Conservation (phyloP, 257 asterid species). For the Solanum rostratum region DNA sequence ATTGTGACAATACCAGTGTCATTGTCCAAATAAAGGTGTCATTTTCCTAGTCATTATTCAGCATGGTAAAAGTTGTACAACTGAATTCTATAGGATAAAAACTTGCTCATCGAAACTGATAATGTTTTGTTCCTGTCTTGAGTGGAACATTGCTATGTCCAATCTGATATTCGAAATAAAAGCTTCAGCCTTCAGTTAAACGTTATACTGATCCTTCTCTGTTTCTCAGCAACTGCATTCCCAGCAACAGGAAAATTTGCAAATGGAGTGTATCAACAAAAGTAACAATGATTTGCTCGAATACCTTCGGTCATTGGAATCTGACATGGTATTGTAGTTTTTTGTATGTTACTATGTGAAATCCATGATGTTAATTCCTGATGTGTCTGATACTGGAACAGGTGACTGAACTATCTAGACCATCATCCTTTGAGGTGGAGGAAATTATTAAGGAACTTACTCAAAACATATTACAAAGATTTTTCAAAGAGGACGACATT, state of each 20-base stretch:
- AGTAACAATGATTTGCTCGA: slow-evolving; percentile 73
- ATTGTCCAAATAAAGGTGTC: neutral
- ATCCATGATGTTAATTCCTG: neutral
- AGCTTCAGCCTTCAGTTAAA: neutral
- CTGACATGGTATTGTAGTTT: slow-evolving; percentile 59
- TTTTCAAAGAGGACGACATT: slow-evolving; percentile 50
- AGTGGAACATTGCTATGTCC: neutral
- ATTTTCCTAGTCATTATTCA: neutral
- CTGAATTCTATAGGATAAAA: neutral
- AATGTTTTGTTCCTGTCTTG: neutral
- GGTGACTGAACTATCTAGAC: slow-evolving; percentile 79
- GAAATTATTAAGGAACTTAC: slow-evolving; percentile 87
- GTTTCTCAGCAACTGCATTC: slow-evolving; percentile 52
- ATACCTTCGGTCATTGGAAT: slow-evolving; percentile 78
- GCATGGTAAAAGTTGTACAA: neutral
- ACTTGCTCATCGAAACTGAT: neutral
- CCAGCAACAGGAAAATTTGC: slow-evolving; percentile 45
- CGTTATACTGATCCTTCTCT: neutral
- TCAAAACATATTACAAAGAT: slow-evolving; percentile 44
- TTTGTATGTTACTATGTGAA: neutral
- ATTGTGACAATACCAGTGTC: neutral
- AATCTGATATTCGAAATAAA: neutral
- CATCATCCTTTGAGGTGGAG: slow-evolving; percentile 86
- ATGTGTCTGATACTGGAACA: slow-evolving; percentile 16
- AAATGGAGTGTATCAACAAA: slow-evolving; percentile 42